Percentiles rank a stretch among this genome's conserved stretches.
These are phyloP conservation scores for Candida fluviatilis DNA, from an alignment of 805 yeast genomes.

Conservation along the genomic window DNA sequence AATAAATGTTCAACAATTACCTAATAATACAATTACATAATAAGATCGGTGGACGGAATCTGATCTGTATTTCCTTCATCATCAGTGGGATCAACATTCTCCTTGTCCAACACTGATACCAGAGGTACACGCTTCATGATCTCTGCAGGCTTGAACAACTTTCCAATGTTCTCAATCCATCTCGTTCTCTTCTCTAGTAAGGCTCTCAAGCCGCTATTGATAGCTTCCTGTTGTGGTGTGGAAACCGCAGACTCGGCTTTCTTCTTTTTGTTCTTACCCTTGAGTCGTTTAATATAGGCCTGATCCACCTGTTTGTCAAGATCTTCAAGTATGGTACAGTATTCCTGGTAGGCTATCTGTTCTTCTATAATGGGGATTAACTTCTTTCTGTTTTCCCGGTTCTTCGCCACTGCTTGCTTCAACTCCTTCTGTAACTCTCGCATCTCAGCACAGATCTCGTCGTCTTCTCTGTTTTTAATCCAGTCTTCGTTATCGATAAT, in stretches of 20 bases:
- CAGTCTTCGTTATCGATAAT: constrained; percentile 62
- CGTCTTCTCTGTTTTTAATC: constrained; percentile 83
- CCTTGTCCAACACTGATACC: constrained; percentile 50
- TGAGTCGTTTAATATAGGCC: constrained; percentile 77
- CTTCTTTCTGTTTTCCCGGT: constrained; percentile 61
- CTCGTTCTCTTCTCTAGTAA: constrained; percentile 79
- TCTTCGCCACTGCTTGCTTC: constrained; percentile 54
- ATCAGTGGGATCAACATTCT: constrained; percentile 29
- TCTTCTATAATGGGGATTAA: constrained; percentile 75
- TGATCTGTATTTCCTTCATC: constrained; percentile 28
- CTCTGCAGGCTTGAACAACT: constrained; percentile 64
- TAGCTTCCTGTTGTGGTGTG: constrained; percentile 58
- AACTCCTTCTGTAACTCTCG: constrained; percentile 69
- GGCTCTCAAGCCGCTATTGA: constrained; percentile 73
- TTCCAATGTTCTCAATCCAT: constrained; percentile 90
- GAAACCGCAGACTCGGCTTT: constrained; percentile 33
- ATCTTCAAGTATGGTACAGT: constrained; percentile 83
- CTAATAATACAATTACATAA: constrained; percentile 9
- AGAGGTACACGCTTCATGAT: constrained; percentile 75
- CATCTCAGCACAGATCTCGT: constrained; percentile 84
- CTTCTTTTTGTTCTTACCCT: constrained; percentile 66
- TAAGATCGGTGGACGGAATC: constrained; percentile 21
- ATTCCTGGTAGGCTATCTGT: constrained; percentile 94
- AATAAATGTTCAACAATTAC: constrained; percentile 1
- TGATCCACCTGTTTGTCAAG: constrained; percentile 96